A percentile compares a stretch with the other conserved stretches of the same genome.
phyloP scores from a whole-genome alignment of 2,329 filamentous ascomycete genomes.

The Ceratocystis alfenasii region DNA sequence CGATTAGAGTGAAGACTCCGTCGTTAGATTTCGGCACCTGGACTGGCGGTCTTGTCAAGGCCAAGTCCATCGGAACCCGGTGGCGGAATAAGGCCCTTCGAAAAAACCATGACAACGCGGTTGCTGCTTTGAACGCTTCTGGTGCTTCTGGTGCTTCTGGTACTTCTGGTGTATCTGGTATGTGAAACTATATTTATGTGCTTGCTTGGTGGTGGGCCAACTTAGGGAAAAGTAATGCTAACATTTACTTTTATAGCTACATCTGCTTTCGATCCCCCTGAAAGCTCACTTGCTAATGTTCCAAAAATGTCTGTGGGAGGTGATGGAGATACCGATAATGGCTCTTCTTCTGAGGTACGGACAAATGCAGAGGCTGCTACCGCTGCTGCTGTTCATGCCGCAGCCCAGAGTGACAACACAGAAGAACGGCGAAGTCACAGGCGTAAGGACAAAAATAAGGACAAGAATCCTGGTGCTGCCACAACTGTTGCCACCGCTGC shows the following conservation, averaged over 20 bases:
- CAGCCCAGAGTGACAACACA: background rate
- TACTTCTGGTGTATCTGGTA: background rate
- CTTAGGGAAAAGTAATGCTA: background rate
- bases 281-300: background rate
- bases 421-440: background rate
- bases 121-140: background rate
- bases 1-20: conserved; percentile 13
- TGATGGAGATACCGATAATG: conserved; percentile 4
- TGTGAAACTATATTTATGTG: background rate
- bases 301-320: background rate
- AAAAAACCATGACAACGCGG: background rate
- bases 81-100: background rate
- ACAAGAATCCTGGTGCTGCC: background rate
- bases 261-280: background rate
- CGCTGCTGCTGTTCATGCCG: background rate
- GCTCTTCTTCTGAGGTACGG: background rate
- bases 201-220: background rate
- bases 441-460: background rate
- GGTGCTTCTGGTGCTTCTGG: background rate
- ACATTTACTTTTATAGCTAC: background rate
- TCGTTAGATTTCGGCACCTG: conserved; percentile 13
- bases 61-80: background rate
- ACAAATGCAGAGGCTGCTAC: background rate
- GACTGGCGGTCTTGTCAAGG: background rate
- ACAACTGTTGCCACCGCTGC: background rate